Evolutionary conservation across 1,284 basidiomycete species (phyloP).

Genomic region (Trametes versicolor): DNA sequence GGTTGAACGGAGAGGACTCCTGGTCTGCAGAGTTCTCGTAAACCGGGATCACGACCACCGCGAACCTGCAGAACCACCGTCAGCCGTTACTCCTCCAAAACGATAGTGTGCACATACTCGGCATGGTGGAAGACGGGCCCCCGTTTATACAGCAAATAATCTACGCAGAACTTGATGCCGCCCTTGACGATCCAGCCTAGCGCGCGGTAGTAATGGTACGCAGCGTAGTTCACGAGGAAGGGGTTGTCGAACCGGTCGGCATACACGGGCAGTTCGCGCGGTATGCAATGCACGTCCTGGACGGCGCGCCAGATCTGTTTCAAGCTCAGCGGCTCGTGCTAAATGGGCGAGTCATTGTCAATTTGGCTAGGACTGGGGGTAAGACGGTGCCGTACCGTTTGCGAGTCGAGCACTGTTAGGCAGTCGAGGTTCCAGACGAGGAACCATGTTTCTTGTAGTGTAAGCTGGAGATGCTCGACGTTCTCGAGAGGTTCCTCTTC

Average conservation of each 20-base stretch:
- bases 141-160: slow-evolving; percentile 93
- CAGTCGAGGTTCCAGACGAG: slow-evolving; percentile 88
- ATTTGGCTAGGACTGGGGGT: not conserved
- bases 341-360: slow-evolving; percentile 11
- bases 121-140: slow-evolving; percentile 97
- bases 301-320: slow-evolving; percentile 69
- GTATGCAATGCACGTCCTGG: slow-evolving; percentile 52
- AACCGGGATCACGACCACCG: slow-evolving; percentile 87
- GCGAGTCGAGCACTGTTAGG: slow-evolving; percentile 75
- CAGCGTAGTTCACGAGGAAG: slow-evolving; percentile 90
- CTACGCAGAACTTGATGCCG: slow-evolving; percentile 97
- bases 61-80: slow-evolving; percentile 68
- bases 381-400: slow-evolving; percentile 56
- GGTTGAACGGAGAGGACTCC: slow-evolving; percentile 64
- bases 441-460: slow-evolving; percentile 94
- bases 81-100: not conserved
- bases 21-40: slow-evolving; percentile 87
- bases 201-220: slow-evolving; percentile 95
- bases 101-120: slow-evolving; percentile 65
- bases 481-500: slow-evolving; percentile 67
- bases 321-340: slow-evolving; percentile 63
- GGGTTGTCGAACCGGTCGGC: slow-evolving; percentile 84
- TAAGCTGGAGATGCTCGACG: slow-evolving; percentile 93
- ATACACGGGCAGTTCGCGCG: slow-evolving; percentile 43
- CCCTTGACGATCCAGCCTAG: slow-evolving; percentile 98